Evolutionary conservation across 164 flowering plant species (phyloP), one percentile per base, ranked within the genome.

Genomic region (Magnolia kwangsiensis): DNA sequence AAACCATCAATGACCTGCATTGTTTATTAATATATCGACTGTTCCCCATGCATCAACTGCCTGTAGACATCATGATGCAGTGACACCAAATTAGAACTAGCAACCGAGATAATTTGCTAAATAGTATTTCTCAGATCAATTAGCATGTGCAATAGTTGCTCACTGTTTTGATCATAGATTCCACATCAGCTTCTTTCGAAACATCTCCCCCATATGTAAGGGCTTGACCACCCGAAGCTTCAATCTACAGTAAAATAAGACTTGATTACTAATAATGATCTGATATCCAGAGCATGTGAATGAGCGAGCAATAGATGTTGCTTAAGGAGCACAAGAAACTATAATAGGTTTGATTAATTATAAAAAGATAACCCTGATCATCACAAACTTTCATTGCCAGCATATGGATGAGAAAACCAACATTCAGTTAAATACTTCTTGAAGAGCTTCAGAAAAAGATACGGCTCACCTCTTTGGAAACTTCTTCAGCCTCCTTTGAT

Each of bases 1-100:
- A 63, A 59, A 72, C 51, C 78, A 72, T 29, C 49, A 59, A 21
- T 66, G 65, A 93, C 98, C 97, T 87, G 98, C 98, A 89, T 95
- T 95, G 78, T 95, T 95, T 68, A 95, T 78, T 85, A 95, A 82
- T 67, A 95, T 75, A 81, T 95, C 98, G 77, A 95, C 82, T 5
- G 98, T 95, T 83, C 98, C 98, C 98, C 98, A 95, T 68, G 91
- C 84, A 86, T 95, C 96, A 81, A 89, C 88, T 74, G 94, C 98
- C 98, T 95, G 93, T 61, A 89, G 27, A 84, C 9, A 27, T 77
- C 67, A 74, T 55, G 74, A 78, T 45, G 67, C 31, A 71, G 45
- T 37, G 45, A 82, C 24, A 61, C 50, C 64, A 67, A 37, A 29
- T 61, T 63, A 84, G 5, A 58, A 63, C 11, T 9, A 29, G 65